phyloP scores from a whole-genome alignment of 1,284 basidiomycete species.

The Boletus calvinii region DNA sequence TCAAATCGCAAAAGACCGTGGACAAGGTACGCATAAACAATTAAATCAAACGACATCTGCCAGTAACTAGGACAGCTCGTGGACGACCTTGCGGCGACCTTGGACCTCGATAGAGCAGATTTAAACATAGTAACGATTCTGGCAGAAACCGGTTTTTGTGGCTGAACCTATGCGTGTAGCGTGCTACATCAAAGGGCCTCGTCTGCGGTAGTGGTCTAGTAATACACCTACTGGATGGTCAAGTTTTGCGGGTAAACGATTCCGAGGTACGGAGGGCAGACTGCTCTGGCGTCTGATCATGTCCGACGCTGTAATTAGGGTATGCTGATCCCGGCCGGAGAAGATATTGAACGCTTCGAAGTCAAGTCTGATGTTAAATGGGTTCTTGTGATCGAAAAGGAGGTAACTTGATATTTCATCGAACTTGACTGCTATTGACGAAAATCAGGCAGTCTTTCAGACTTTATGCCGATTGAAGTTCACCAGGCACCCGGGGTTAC shows the following conservation, averaged over 20 bases:
- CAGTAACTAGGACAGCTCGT: conserved; percentile 69
- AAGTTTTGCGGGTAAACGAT: conserved; percentile 49
- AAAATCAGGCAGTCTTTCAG: conserved; percentile 79
- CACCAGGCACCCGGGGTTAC: conserved; percentile 45
- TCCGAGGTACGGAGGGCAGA: conserved; percentile 47
- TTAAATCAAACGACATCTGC: neutral
- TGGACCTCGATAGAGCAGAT: conserved; percentile 69
- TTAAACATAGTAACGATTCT: conserved; percentile 67
- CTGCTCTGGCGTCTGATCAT: neutral
- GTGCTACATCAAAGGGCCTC: conserved; percentile 85
- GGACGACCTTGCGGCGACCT: conserved; percentile 84
- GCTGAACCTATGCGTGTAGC: conserved; percentile 43
- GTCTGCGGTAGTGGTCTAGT: conserved; percentile 65
- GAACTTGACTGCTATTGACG: neutral
- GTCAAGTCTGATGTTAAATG: conserved; percentile 58
- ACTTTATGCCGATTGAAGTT: conserved; percentile 65
- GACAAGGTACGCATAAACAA: conserved; percentile 55
- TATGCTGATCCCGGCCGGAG: conserved; percentile 71
- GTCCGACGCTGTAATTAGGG: conserved; percentile 44
- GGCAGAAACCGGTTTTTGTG: neutral
- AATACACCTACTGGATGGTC: conserved; percentile 59
- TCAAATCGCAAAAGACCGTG: conserved; percentile 70
- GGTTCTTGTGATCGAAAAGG: conserved; percentile 90
- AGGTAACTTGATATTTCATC: conserved; percentile 46
- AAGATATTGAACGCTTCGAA: conserved; percentile 64